Conservation (phyloP, 331 rosid genomes). For the Quercus phellos region DNA sequence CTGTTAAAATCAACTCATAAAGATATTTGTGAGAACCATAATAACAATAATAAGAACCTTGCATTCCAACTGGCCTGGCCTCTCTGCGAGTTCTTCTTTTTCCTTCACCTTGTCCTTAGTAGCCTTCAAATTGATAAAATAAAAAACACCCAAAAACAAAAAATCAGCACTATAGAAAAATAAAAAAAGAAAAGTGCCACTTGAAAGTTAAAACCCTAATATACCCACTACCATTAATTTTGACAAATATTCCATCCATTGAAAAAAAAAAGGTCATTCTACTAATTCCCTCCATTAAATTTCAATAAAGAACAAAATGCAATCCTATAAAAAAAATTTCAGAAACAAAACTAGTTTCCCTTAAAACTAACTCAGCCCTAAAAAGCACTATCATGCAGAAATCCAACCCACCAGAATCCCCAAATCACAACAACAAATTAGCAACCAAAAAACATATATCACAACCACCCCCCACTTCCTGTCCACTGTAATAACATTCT, state of each 20-base stretch:
- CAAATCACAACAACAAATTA: not conserved
- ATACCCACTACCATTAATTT: not conserved
- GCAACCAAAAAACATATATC: too few relatives aligned
- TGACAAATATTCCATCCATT: not conserved
- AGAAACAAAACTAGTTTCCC: not conserved
- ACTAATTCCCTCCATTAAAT: not conserved
- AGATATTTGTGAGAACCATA: conserved; percentile 9
- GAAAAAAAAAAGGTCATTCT: not conserved
- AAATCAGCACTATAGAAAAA: conserved; percentile 14
- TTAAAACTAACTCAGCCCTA: not conserved
- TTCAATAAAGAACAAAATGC: not conserved
- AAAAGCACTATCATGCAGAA: not conserved
- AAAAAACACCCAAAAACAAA: conserved; percentile 18
- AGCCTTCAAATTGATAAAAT: conserved; percentile 38
- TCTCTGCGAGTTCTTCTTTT: conserved; percentile 52
- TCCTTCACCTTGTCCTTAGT: conserved; percentile 50
- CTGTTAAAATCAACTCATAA: conserved; percentile 8
- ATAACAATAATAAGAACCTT: conserved; percentile 52
- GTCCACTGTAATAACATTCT: not conserved
- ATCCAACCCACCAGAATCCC: not conserved
- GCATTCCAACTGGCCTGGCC: conserved; percentile 62
- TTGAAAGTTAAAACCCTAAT: conserved; percentile 7
- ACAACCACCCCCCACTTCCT: not conserved
- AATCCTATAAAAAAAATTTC: not conserved
- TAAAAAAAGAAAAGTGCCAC: conserved; percentile 4